Evolutionary conservation across 495 filamentous ascomycete genomes (phyloP).

Genomic region (Copromyces sp.): DNA sequence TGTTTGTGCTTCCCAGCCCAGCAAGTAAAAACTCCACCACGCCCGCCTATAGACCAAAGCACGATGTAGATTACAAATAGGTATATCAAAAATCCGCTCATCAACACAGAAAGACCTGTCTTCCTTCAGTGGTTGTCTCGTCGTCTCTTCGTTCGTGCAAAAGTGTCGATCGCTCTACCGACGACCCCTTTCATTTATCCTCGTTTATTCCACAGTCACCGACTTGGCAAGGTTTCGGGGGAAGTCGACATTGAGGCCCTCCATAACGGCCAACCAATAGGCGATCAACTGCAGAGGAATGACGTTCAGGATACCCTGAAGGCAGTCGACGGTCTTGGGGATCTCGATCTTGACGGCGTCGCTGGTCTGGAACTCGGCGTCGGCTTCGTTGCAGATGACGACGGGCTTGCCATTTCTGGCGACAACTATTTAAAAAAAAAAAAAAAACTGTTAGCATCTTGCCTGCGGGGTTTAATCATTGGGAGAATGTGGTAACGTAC

Average conservation of each 20-base stretch:
- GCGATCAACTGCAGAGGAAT: constrained; percentile 95
- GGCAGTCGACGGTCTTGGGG: constrained; percentile 85
- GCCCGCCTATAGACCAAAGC: constrained; percentile 16
- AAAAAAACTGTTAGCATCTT: constrained; percentile 6
- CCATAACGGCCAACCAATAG: constrained; percentile 94
- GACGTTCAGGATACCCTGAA: constrained; percentile 95
- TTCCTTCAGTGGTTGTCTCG: not conserved
- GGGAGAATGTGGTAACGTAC: constrained; percentile 35
- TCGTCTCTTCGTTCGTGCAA: not conserved
- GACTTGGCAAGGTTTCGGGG: constrained; percentile 97
- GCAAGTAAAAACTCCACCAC: constrained; percentile 4
- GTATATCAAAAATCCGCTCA: not conserved
- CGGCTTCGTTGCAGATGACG: constrained; percentile 90
- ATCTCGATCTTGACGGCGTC: constrained; percentile 96
- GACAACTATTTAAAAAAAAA: constrained; percentile 49
- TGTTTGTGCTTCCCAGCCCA: constrained; percentile 5
- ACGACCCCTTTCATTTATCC: not conserved
- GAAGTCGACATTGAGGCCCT: constrained; percentile 95
- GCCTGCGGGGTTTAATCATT: not conserved
- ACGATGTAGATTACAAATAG: constrained; percentile 1
- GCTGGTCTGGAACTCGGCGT: constrained; percentile 77
- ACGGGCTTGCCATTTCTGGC: constrained; percentile 90
- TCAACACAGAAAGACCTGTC: constrained; percentile 1
- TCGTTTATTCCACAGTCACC: constrained; percentile 85
- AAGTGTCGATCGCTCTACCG: not conserved